Conservation (phyloP, 148 eudicot genomes). For the Rhododendron molle region DNA sequence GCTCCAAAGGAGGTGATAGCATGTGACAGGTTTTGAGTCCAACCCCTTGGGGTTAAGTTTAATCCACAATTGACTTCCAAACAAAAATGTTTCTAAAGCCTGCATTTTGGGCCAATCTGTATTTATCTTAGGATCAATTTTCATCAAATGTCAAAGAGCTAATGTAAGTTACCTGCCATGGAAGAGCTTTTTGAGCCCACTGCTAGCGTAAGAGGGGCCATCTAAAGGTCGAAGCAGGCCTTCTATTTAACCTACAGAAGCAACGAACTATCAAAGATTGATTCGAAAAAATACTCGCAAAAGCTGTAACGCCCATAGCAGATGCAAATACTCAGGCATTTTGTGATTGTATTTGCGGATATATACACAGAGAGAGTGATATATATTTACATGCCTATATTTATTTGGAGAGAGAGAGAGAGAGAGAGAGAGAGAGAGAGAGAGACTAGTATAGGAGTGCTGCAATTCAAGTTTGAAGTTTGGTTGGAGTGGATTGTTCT, state of each 20-base stretch:
- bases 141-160: not conserved
- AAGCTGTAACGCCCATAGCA: not conserved
- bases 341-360: not conserved
- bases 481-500: not conserved
- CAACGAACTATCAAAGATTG: not conserved
- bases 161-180: conserved; percentile 27
- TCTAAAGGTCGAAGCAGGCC: conserved; percentile 8
- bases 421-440: conserved; percentile 14
- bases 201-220: conserved; percentile 54
- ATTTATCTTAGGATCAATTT: not conserved
- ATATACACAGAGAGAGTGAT: not conserved
- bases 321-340: not conserved
- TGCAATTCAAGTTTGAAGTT: not conserved
- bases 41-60: not conserved
- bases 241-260: not conserved
- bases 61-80: not conserved
- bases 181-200: conserved; percentile 40
- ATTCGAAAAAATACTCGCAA: not conserved
- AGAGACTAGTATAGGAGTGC: not conserved
- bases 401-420: conserved; percentile 11
- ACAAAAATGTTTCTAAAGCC: not conserved
- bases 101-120: not conserved
- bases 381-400: not conserved
- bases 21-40: too few relatives aligned
- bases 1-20: not conserved